Evolutionary conservation across 306 rosid species (phyloP).

Genomic region (Mucuna pruriens): DNA sequence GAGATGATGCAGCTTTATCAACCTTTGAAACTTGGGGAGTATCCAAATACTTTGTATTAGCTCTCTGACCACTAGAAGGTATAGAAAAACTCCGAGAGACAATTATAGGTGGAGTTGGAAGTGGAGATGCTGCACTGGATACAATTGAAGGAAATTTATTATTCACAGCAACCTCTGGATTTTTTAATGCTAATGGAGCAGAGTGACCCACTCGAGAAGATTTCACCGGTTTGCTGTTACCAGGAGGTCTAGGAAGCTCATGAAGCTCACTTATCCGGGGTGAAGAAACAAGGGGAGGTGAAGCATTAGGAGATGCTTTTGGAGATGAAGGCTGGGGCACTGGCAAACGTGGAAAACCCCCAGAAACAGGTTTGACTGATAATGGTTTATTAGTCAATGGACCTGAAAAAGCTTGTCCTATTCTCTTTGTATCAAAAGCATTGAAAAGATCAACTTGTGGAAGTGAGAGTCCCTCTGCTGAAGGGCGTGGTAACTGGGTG

Average conservation of each 20-base stretch:
- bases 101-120: constrained; percentile 74
- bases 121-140: constrained; percentile 79
- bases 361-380: constrained; percentile 64
- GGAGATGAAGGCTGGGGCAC: constrained; percentile 82
- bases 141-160: constrained; percentile 58
- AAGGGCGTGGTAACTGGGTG: constrained; percentile 69
- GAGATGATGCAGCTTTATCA: constrained; percentile 72
- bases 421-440: constrained; percentile 58
- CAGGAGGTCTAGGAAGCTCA: constrained; percentile 96
- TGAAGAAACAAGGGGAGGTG: constrained; percentile 78
- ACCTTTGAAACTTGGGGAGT: constrained; percentile 61
- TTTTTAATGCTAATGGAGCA: constrained; percentile 70
- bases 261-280: constrained; percentile 89
- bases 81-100: constrained; percentile 87
- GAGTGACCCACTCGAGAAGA: constrained; percentile 69
- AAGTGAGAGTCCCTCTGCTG: constrained; percentile 56
- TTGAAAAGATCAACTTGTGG: constrained; percentile 53
- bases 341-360: constrained; percentile 56
- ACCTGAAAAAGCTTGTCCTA: constrained; percentile 77
- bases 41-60: constrained; percentile 63
- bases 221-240: constrained; percentile 54
- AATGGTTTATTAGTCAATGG: constrained; percentile 66
- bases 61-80: constrained; percentile 82
- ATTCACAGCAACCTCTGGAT: constrained; percentile 53
- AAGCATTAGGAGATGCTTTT: constrained; percentile 70